Percentiles rank a stretch among this genome's conserved stretches.
Conservation (phyloP, 768 basidiomycete genomes). For the Amanita muscaria region DNA sequence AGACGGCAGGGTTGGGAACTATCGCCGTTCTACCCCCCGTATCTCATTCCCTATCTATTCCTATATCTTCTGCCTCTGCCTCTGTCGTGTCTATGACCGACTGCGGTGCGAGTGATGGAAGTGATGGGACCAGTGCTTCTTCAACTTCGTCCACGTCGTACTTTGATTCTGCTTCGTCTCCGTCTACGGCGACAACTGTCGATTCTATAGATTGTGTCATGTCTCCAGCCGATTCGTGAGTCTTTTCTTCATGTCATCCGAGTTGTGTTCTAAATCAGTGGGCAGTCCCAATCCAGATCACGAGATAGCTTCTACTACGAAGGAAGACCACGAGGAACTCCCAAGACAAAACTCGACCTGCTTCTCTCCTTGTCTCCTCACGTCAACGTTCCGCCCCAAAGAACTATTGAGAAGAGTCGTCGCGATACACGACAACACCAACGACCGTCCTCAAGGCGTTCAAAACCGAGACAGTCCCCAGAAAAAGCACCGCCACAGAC, state of each 20-base stretch:
- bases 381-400: slow-evolving; percentile 41
- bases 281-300: slow-evolving; percentile 8
- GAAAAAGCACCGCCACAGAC: too few species aligned
- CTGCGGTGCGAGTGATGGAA: background rate
- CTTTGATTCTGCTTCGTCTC: background rate
- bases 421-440: too few species aligned
- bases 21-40: too few species aligned
- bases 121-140: too few species aligned
- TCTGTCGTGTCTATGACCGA: background rate
- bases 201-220: background rate
- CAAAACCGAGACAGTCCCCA: too few species aligned
- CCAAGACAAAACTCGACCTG: slow-evolving; percentile 15
- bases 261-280: background rate
- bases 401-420: slow-evolving; percentile 29
- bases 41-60: slow-evolving; percentile 8
- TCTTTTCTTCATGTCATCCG: background rate
- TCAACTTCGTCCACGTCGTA: background rate
- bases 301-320: too few species aligned
- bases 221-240: background rate
- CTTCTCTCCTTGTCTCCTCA: slow-evolving; percentile 30
- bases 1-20: slow-evolving; percentile 1
- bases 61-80: slow-evolving; percentile 9
- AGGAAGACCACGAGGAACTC: background rate
- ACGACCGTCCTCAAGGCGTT: too few species aligned
- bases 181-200: slow-evolving; percentile 1